Conservation (phyloP, 306 rosid species). For the Oxytropis ochrocephala region DNA sequence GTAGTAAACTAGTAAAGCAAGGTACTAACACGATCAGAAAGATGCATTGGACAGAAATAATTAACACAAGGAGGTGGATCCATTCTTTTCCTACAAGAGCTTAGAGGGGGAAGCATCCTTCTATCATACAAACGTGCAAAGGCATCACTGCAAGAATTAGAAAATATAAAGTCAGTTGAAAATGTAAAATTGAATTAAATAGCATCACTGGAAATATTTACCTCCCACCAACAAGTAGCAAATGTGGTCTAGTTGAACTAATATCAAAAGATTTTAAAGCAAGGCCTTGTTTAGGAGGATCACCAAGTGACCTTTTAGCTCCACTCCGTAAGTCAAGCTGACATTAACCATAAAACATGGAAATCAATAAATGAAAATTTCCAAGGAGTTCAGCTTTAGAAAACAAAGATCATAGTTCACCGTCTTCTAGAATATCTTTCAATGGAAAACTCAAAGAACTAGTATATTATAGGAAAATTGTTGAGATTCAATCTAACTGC, state of each 20-base stretch:
- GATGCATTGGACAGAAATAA: conserved; percentile 98
- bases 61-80: conserved; percentile 89
- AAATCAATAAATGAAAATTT: conserved; percentile 27
- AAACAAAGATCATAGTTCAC: conserved; percentile 15
- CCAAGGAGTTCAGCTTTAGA: conserved; percentile 1
- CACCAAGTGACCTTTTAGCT: conserved; percentile 84
- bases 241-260: conserved; percentile 83
- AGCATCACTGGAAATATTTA: conserved; percentile 30
- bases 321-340: conserved; percentile 97
- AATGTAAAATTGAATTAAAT: background rate
- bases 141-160: conserved; percentile 68
- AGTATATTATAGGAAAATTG: background rate
- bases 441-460: background rate
- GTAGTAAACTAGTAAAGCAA: conserved; percentile 8
- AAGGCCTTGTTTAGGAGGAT: conserved; percentile 83
- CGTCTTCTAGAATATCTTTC: conserved; percentile 3
- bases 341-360: conserved; percentile 32
- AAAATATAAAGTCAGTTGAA: conserved; percentile 17
- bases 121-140: conserved; percentile 97
- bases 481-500: background rate
- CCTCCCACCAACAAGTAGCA: conserved; percentile 99
- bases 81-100: conserved; percentile 67
- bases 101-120: conserved; percentile 86
- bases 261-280: conserved; percentile 88
- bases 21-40: conserved; percentile 80